These are phyloP conservation scores for Mollisiaceae sp. DNA, from an alignment of 2,329 filamentous ascomycete genomes.

Conservation along the genomic window DNA sequence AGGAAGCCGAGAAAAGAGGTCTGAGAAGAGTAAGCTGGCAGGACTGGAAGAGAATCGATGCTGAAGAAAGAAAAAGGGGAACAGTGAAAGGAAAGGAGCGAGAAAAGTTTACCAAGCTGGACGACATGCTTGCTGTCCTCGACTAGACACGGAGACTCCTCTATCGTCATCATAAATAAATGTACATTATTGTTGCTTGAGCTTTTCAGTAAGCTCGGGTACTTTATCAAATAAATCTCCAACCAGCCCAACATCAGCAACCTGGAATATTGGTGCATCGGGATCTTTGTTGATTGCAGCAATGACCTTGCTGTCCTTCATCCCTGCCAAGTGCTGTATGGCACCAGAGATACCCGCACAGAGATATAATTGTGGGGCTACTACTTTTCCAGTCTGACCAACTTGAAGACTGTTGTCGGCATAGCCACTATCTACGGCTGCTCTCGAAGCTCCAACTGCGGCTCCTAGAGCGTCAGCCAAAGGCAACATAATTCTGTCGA, in stretches of 20 bases:
- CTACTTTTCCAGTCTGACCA: slow-evolving; percentile 98
- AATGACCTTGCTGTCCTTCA: slow-evolving; percentile 99
- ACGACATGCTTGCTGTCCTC: slow-evolving; percentile 62
- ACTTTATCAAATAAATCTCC: slow-evolving; percentile 96
- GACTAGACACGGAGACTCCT: slow-evolving; percentile 40
- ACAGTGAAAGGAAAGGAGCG: slow-evolving; percentile 73
- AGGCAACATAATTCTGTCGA: slow-evolving; percentile 89
- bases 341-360: slow-evolving; percentile 96
- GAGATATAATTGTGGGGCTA: slow-evolving; percentile 93
- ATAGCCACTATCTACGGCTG: slow-evolving; percentile 95
- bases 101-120: slow-evolving; percentile 67
- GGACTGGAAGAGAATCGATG: slow-evolving; percentile 86
- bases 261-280: slow-evolving; percentile 97
- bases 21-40: slow-evolving; percentile 76
- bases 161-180: slow-evolving; percentile 17
- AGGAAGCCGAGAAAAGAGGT: slow-evolving; percentile 59
- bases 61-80: slow-evolving; percentile 73
- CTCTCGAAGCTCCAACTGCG: slow-evolving; percentile 93
- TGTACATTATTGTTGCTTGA: slow-evolving; percentile 54
- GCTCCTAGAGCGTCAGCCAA: slow-evolving; percentile 91
- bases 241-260: slow-evolving; percentile 94
- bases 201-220: slow-evolving; percentile 93
- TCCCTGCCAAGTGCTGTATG: slow-evolving; percentile 97
- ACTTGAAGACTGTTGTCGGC: slow-evolving; percentile 98
- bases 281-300: slow-evolving; percentile 98